phyloP scores from a whole-genome alignment of 2,329 filamentous ascomycete genomes.

The Alternaria ethzedia region DNA sequence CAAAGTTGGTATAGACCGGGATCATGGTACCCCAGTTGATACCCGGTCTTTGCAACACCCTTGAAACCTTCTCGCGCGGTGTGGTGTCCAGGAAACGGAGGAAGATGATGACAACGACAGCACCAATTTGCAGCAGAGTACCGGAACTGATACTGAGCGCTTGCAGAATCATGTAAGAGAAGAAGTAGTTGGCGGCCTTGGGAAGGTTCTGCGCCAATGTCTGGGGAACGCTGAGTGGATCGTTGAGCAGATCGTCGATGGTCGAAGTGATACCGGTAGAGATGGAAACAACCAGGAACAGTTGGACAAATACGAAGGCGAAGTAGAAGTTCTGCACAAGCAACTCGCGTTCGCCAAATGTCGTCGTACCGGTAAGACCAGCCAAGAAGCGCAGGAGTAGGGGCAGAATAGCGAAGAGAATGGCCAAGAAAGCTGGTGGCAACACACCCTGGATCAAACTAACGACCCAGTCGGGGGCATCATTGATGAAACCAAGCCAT shows the following conservation, averaged over 20 bases:
- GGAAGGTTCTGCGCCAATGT: constrained; percentile 81
- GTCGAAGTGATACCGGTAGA: constrained; percentile 74
- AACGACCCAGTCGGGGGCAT: constrained; percentile 65
- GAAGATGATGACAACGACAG: constrained; percentile 78
- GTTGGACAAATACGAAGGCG: constrained; percentile 88
- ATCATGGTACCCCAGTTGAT: constrained; percentile 95
- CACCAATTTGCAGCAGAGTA: constrained; percentile 82
- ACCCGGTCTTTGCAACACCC: constrained; percentile 78
- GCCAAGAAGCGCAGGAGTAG: constrained; percentile 78
- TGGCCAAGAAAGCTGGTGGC: constrained; percentile 75
- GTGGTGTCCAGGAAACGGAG: constrained; percentile 85
- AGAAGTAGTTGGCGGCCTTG: constrained; percentile 93
- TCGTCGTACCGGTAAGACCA: constrained; percentile 78
- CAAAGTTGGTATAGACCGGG: constrained; percentile 95
- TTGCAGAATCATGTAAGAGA: constrained; percentile 97
- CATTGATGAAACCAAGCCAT: constrained; percentile 74
- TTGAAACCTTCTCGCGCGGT: constrained; percentile 78
- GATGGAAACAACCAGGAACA: constrained; percentile 92
- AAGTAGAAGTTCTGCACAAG: constrained; percentile 95
- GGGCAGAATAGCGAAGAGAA: constrained; percentile 82
- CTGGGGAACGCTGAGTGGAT: constrained; percentile 71
- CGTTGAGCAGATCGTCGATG: constrained; percentile 67
- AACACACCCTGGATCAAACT: constrained; percentile 84
- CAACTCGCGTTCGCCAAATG: constrained; percentile 77
- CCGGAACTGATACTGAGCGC: constrained; percentile 89